phyloP scores from a whole-genome alignment of 2,329 filamentous ascomycete genomes.

The Lecanicillium sp. region DNA sequence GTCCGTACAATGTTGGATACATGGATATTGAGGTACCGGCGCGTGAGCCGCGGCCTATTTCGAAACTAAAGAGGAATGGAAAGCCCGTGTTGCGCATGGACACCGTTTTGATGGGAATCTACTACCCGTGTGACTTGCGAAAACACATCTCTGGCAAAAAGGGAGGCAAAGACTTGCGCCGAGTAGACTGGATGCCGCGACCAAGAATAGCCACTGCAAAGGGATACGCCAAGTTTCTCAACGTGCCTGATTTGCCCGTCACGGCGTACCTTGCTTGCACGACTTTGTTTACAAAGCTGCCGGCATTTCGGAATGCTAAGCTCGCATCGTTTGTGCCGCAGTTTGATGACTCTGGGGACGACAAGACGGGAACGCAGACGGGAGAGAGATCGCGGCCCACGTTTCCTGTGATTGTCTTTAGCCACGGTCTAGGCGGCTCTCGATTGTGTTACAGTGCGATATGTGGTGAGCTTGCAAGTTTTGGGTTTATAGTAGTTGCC shows the following conservation, averaged over 20 bases:
- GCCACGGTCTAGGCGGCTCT: constrained; percentile 57
- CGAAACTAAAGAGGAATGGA: constrained; percentile 29
- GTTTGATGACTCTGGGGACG: not conserved
- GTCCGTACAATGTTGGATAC: constrained; percentile 60
- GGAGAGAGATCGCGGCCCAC: constrained; percentile 24
- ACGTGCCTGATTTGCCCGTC: constrained; percentile 37
- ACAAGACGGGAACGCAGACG: not conserved
- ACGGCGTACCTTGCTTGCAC: constrained; percentile 47
- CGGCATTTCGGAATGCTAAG: constrained; percentile 52
- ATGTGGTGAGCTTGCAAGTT: constrained; percentile 58
- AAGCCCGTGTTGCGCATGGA: constrained; percentile 32
- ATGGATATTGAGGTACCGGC: constrained; percentile 58
- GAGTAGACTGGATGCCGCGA: constrained; percentile 54
- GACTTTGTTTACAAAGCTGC: constrained; percentile 56
- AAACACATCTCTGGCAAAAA: constrained; percentile 12
- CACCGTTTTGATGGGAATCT: constrained; percentile 57
- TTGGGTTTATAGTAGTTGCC: constrained; percentile 56
- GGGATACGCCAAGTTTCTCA: constrained; percentile 55
- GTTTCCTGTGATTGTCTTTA: constrained; percentile 58
- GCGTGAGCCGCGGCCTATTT: constrained; percentile 29
- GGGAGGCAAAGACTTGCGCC: constrained; percentile 34
- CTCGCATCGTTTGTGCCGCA: constrained; percentile 28
- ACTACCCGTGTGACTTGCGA: constrained; percentile 48
- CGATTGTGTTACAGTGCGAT: constrained; percentile 54
- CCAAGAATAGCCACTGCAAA: constrained; percentile 47